These are phyloP conservation scores for Eugenia klotzschiana DNA, from an alignment of 441 rosid genomes.

Conservation along the genomic window DNA sequence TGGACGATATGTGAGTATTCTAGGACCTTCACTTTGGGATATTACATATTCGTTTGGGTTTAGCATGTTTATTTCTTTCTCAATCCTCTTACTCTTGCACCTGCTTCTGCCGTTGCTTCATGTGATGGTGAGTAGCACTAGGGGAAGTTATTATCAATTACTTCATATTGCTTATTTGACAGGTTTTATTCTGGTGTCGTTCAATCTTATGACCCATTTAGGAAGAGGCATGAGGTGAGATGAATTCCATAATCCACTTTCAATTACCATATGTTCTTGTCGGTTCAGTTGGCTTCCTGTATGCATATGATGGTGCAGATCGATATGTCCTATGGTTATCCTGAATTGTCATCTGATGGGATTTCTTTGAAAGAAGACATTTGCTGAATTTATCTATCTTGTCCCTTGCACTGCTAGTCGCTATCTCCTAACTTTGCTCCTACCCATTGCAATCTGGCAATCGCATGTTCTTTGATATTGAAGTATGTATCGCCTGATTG, in stretches of 20 bases:
- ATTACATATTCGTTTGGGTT: background rate
- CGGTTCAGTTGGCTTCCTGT: background rate
- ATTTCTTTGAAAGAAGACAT: too few relatives aligned
- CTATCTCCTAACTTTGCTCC: background rate
- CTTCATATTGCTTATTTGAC: background rate
- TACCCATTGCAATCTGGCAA: background rate
- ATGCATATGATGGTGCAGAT: background rate
- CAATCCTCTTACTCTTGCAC: background rate
- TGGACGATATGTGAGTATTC: constrained; percentile 44
- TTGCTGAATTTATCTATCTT: background rate
- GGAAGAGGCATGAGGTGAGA: background rate
- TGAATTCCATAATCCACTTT: background rate
- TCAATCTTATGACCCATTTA: background rate
- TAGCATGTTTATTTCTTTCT: background rate
- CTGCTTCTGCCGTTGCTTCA: background rate
- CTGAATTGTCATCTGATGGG: background rate
- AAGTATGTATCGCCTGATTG: background rate
- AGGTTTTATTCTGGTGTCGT: background rate
- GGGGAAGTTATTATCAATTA: background rate
- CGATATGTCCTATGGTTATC: background rate
- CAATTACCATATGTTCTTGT: background rate
- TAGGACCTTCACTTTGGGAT: background rate
- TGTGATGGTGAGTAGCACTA: background rate
- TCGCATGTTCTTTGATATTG: background rate
- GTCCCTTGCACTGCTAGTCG: background rate